Evolutionary conservation across 257 asterid genomes (phyloP).

Genomic region (Sherardia arvensis): DNA sequence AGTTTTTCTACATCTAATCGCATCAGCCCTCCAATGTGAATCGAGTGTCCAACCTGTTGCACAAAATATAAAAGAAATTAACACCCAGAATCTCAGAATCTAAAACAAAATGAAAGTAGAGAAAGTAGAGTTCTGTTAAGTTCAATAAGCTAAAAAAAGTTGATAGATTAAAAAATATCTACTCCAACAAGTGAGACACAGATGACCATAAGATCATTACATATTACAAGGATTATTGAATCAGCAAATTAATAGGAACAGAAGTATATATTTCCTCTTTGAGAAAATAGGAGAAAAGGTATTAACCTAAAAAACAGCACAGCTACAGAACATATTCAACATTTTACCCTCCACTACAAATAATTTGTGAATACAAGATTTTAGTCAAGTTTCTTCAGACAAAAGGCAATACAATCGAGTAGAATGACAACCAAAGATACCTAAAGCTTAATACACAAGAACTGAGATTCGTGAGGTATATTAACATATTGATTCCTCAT

Average conservation of each 20-base stretch:
- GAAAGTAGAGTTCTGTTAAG: not conserved
- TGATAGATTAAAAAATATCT: not conserved
- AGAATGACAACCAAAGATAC: not conserved
- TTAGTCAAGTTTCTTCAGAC: not conserved
- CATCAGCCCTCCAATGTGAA: conserved; percentile 76
- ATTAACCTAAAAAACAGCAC: not conserved
- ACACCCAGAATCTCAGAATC: not conserved
- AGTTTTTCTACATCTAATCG: conserved; percentile 73
- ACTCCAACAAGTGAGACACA: not conserved
- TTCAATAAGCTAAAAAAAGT: not conserved
- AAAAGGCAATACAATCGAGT: not conserved
- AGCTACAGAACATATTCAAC: not conserved
- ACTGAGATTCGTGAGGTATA: not conserved
- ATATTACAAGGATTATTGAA: not conserved
- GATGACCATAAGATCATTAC: not conserved
- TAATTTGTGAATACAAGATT: not conserved
- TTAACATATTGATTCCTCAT: not conserved
- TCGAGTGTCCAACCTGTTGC: conserved; percentile 60
- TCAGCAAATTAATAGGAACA: not conserved
- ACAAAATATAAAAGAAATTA: conserved; percentile 12
- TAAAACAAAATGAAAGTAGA: not conserved
- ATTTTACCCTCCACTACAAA: not conserved
- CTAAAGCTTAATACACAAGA: not conserved
- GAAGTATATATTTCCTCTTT: no score
- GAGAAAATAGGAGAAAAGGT: not conserved